phyloP scores from a whole-genome alignment of 305 asterid genomes.

The Plantago rigida region DNA sequence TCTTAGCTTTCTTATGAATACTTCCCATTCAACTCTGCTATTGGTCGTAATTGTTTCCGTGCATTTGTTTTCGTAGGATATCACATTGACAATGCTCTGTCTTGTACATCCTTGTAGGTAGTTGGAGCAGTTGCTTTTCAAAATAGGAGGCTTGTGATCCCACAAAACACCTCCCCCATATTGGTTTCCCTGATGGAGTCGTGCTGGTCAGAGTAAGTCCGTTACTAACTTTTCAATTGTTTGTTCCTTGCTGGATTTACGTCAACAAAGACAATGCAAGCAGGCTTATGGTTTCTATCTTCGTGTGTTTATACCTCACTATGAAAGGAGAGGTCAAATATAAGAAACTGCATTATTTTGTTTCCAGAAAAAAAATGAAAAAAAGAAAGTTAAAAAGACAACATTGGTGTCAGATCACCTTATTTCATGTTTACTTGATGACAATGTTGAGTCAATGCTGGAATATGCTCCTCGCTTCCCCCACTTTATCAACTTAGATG shows the following conservation, averaged over 20 bases:
- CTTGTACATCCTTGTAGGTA: slow-evolving; percentile 40
- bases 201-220: slow-evolving; percentile 88
- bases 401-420: no score
- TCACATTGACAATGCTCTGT: slow-evolving; percentile 1
- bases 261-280: not conserved
- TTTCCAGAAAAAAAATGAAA: no score
- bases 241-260: not conserved
- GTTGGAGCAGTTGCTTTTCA: slow-evolving; percentile 98
- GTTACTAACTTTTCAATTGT: not conserved
- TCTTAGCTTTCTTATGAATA: not conserved
- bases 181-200: slow-evolving; percentile 73
- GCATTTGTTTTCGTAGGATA: not conserved
- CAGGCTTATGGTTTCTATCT: not conserved
- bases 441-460: no score
- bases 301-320: no score
- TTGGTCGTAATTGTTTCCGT: no score
- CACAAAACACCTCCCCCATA: slow-evolving; percentile 55
- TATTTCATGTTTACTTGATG: no score
- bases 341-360: no score
- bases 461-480: no score
- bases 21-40: not conserved
- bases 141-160: slow-evolving; percentile 70
- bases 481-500: no score
- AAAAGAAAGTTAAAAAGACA: no score
- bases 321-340: no score